These are phyloP conservation scores for Eragrostis curvula DNA, from an alignment of 176 grass and related monocot genomes.

Conservation along the genomic window DNA sequence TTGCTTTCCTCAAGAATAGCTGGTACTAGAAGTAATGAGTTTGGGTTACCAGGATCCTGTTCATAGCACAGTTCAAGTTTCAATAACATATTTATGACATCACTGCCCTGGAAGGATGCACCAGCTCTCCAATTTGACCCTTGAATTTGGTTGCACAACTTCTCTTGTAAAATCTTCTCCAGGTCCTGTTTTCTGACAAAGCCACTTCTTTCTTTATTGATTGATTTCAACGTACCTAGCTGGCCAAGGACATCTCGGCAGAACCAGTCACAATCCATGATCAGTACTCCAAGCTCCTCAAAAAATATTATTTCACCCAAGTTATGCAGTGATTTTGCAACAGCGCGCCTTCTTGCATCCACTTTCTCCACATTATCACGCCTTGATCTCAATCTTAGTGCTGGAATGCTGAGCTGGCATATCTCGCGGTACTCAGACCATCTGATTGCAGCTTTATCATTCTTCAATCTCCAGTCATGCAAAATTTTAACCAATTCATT, in stretches of 20 bases:
- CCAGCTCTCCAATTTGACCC: slow-evolving; percentile 53
- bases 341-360: slow-evolving; percentile 52
- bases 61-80: slow-evolving; percentile 87
- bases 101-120: slow-evolving; percentile 61
- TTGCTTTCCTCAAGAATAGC: slow-evolving; percentile 71
- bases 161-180: slow-evolving; percentile 68
- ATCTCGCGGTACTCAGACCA: slow-evolving; percentile 87
- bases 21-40: slow-evolving; percentile 73
- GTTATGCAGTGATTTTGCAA: slow-evolving; percentile 72
- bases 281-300: slow-evolving; percentile 72
- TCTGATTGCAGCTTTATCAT: slow-evolving; percentile 65
- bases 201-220: slow-evolving; percentile 60
- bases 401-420: slow-evolving; percentile 77
- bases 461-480: slow-evolving; percentile 71
- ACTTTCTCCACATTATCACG: slow-evolving; percentile 76
- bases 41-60: slow-evolving; percentile 77
- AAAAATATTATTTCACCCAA: slow-evolving; percentile 88
- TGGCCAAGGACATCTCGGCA: slow-evolving; percentile 63
- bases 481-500: slow-evolving; percentile 73
- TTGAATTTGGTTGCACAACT: slow-evolving; percentile 46
- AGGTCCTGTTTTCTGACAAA: slow-evolving; percentile 75
- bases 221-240: slow-evolving; percentile 57
- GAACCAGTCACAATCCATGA: slow-evolving; percentile 85
- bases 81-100: slow-evolving; percentile 82
- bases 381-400: slow-evolving; percentile 74